Percentiles rank a stretch among this genome's conserved stretches.
phyloP scores from a whole-genome alignment of 2,329 filamentous ascomycete species.

The Pseudodiploospora longispora region DNA sequence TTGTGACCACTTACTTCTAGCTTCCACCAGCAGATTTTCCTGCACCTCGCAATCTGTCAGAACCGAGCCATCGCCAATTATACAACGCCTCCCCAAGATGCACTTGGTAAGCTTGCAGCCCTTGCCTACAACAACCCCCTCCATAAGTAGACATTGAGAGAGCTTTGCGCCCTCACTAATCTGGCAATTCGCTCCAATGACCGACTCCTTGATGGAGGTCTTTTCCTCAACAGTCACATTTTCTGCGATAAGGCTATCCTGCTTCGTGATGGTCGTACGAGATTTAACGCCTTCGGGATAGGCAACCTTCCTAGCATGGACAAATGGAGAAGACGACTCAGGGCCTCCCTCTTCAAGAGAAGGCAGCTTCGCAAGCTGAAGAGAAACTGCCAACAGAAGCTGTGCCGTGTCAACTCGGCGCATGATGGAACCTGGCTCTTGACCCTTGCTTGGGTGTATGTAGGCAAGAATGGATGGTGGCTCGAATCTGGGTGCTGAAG shows the following conservation, averaged over 20 bases:
- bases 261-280: slow-evolving; percentile 71
- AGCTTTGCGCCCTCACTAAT: slow-evolving; percentile 81
- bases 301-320: slow-evolving; percentile 71
- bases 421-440: slow-evolving; percentile 53
- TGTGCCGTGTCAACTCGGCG: slow-evolving; percentile 83
- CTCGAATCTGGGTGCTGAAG: slow-evolving; percentile 10
- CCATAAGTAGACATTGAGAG: slow-evolving; percentile 85
- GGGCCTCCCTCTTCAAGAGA: slow-evolving; percentile 56
- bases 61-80: slow-evolving; percentile 73
- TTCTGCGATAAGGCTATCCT: slow-evolving; percentile 75
- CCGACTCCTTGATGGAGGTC: slow-evolving; percentile 83
- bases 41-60: slow-evolving; percentile 89
- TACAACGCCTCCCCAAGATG: slow-evolving; percentile 71
- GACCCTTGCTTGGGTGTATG: slow-evolving; percentile 54
- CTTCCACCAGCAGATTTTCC: slow-evolving; percentile 77
- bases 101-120: slow-evolving; percentile 81
- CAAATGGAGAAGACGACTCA: slow-evolving; percentile 59
- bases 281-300: slow-evolving; percentile 75
- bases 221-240: slow-evolving; percentile 88
- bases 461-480: slow-evolving; percentile 76
- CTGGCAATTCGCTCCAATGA: slow-evolving; percentile 80
- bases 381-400: slow-evolving; percentile 70
- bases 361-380: slow-evolving; percentile 80
- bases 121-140: slow-evolving; percentile 77
- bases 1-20: slow-evolving; percentile 50